Base-by-base conservation (phyloP, 352 stramenopile species). In the Pythium biforme region DNA sequence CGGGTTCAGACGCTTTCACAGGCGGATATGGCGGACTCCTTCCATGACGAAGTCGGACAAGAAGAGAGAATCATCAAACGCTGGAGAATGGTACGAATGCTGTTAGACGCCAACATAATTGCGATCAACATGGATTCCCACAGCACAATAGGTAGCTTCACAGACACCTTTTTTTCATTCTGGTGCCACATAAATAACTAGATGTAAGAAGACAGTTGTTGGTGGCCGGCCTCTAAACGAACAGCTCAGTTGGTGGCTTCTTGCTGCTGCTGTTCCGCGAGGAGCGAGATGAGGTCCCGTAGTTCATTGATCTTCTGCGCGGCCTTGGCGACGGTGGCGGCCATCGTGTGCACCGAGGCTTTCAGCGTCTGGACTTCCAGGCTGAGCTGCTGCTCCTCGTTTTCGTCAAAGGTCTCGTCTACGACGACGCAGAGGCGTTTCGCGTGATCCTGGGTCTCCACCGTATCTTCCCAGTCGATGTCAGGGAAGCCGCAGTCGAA, bases 221-320 rank as follows among this genome's bases (percentile, higher is more conserved):
- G 39, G 39, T 10, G 31, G 31, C 4, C 31, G 31, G 1, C 31
- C 37, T 3, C 37, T 10, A n/a, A 20, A 14, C 14, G 14, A n/a
- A 20, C 37, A 34, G 23, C 11, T 59, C 31, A 62, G 55, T 62
- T 54, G 29, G 22, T 12, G 12, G 12, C 37, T 4, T 47, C 50
- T 26, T 47, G 31, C 40, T 50, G 40, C 26, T 39, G 74, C 41
- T 65, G 73, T 11, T 69, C 73, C 19, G 75, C 69, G 48, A 77
- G 69, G 26, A 72, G 61, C 22, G 64, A 54, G 55, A 89, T 67
- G 23, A 89, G 68, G 25, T 69, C 67, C 25, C 73, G 70, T 22
- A 89, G 68, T 19, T 83, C 79, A 25, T 53, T 69, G 46, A 89
- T 63, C 47, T 76, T 74, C 19, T 69, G 61, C 2, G 75, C 69